Evolutionary conservation across 2,329 filamentous ascomycete species (phyloP).

Genomic region (Calonectria honghensis): DNA sequence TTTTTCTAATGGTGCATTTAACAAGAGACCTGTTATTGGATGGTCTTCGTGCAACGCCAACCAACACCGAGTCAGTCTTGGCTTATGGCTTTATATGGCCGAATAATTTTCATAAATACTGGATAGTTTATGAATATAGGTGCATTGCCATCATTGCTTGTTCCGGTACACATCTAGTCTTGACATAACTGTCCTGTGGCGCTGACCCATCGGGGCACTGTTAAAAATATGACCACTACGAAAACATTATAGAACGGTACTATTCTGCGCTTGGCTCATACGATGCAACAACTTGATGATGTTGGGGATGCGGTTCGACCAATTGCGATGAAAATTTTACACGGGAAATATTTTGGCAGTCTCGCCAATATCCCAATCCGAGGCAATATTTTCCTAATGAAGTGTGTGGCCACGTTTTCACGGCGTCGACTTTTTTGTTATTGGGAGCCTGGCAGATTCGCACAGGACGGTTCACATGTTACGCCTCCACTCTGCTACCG

Average conservation of each 20-base stretch:
- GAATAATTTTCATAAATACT: not conserved
- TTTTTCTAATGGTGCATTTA: slow-evolving; percentile 4
- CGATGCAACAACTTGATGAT: not conserved
- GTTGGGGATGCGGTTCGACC: not conserved
- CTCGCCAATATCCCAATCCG: not conserved
- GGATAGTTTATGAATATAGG: no score
- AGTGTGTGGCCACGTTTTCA: no score
- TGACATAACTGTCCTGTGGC: not conserved
- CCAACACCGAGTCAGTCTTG: not conserved
- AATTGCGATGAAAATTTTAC: not conserved
- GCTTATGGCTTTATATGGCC: not conserved
- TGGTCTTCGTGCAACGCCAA: not conserved
- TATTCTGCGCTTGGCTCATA: not conserved
- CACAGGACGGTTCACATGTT: not conserved
- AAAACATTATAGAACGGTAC: not conserved
- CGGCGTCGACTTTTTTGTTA: no score
- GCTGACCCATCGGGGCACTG: not conserved
- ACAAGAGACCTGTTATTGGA: not conserved
- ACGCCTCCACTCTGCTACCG: not conserved
- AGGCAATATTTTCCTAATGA: no score
- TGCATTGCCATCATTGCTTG: not conserved
- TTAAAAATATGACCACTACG: no score
- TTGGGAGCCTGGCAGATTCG: no score
- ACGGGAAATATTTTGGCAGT: not conserved
- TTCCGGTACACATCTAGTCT: not conserved